phyloP scores from a whole-genome alignment of 2,329 filamentous ascomycete genomes.

The Fusarium austroafricanum region DNA sequence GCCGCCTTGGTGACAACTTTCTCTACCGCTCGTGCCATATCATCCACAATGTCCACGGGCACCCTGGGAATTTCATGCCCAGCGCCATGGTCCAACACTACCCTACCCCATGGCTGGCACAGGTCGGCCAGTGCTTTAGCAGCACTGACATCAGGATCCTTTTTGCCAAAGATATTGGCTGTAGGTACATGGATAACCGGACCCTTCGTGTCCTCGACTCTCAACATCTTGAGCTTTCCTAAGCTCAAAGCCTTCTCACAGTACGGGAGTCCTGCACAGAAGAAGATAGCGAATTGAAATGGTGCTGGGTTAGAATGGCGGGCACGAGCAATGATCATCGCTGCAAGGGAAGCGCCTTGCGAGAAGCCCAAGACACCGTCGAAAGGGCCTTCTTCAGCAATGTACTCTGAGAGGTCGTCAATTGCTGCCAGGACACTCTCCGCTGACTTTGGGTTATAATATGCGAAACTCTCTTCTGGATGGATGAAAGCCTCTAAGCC shows the following conservation, averaged over 20 bases:
- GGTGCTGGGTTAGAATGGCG: constrained; percentile 5
- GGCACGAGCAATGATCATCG: constrained; percentile 5
- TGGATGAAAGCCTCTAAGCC: constrained; percentile 1
- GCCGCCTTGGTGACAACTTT: constrained; percentile 6
- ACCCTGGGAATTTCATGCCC: constrained; percentile 3
- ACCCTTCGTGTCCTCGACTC: neutral
- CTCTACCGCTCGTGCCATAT: constrained; percentile 8
- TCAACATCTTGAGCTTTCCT: neutral
- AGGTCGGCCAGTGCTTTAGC: neutral
- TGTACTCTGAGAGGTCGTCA: neutral
- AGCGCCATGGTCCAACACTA: constrained; percentile 7
- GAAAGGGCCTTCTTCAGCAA: constrained; percentile 4
- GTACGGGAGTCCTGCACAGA: constrained; percentile 5
- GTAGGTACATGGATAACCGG: constrained; percentile 3
- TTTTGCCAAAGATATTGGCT: constrained; percentile 1
- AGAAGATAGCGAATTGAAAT: constrained; percentile 8
- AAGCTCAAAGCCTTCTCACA: neutral
- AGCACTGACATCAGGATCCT: constrained; percentile 6
- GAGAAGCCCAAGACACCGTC: constrained; percentile 6
- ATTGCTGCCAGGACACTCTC: neutral
- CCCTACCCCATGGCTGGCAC: constrained; percentile 6
- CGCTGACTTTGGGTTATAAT: neutral
- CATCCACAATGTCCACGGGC: neutral
- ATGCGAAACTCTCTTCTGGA: neutral
- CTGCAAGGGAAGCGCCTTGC: neutral